Conservation (phyloP, 116 monocot genomes). For the Posidonia oceanica region DNA sequence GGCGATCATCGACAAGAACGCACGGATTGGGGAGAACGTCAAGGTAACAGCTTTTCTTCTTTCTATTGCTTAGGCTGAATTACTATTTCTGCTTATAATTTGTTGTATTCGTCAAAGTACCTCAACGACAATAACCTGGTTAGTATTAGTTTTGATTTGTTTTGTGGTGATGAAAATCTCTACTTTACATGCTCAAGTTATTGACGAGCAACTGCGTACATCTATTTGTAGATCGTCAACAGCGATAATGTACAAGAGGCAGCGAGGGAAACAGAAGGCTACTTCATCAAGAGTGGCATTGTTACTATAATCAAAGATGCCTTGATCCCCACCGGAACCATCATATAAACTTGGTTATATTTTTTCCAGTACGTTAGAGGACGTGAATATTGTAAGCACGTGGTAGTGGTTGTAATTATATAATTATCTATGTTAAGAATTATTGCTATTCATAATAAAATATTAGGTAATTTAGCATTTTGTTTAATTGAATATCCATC, state of each 20-base stretch:
- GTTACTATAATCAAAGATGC: constrained; percentile 97
- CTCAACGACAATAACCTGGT: no score
- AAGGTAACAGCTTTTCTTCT: constrained; percentile 31
- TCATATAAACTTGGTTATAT: constrained; percentile 17
- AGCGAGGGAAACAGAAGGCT: constrained; percentile 90
- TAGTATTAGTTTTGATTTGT: no score
- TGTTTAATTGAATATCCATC: no score
- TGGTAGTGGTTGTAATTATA: neutral
- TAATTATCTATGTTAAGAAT: neutral
- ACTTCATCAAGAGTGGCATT: constrained; percentile 97
- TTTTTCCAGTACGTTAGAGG: neutral
- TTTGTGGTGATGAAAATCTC: no score
- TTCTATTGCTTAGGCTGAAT: neutral
- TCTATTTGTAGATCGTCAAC: constrained; percentile 63
- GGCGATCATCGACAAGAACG: constrained; percentile 97
- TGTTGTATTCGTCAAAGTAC: no score
- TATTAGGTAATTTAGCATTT: no score
- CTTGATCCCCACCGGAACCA: constrained; percentile 65
- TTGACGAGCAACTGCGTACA: no score
- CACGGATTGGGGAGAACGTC: constrained; percentile 89
- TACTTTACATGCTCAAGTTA: no score
- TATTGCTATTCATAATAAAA: no score
- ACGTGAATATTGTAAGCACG: neutral
- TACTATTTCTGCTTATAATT: no score
- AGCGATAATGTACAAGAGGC: constrained; percentile 77